Evolutionary conservation across 2,329 filamentous ascomycete genomes (phyloP).

Genomic region (Boeremia exigua): DNA sequence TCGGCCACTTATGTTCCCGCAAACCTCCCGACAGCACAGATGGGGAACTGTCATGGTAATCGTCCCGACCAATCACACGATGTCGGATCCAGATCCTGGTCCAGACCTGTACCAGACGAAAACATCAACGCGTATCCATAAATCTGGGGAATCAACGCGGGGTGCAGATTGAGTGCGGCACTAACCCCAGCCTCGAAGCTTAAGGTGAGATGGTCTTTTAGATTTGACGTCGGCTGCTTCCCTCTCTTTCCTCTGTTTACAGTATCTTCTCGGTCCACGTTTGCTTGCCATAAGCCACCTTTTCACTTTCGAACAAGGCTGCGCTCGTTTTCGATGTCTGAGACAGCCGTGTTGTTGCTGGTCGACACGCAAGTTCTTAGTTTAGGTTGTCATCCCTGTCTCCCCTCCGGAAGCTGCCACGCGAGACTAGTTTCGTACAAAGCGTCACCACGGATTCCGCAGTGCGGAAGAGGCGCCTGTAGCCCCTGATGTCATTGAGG

Average conservation of each 20-base stretch:
- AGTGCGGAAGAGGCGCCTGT: background rate
- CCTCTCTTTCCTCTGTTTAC: background rate
- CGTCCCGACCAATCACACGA: background rate
- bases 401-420: constrained; percentile 4
- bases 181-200: constrained; percentile 6
- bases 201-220: background rate
- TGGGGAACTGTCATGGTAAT: background rate
- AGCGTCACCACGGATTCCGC: background rate
- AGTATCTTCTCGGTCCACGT: background rate
- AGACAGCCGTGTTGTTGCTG: background rate
- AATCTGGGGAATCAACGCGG: constrained; percentile 12
- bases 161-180: constrained; percentile 4
- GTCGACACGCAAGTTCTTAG: background rate
- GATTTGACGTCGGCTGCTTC: background rate
- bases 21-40: constrained; percentile 2
- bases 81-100: background rate
- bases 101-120: constrained; percentile 4
- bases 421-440: background rate
- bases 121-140: background rate
- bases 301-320: too few relatives aligned
- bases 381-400: background rate
- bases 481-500: background rate
- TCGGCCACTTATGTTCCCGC: background rate
- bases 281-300: background rate
- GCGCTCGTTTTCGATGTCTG: background rate